Base-by-base conservation (phyloP, 2,329 filamentous ascomycete species). In the Tothia fuscella region DNA sequence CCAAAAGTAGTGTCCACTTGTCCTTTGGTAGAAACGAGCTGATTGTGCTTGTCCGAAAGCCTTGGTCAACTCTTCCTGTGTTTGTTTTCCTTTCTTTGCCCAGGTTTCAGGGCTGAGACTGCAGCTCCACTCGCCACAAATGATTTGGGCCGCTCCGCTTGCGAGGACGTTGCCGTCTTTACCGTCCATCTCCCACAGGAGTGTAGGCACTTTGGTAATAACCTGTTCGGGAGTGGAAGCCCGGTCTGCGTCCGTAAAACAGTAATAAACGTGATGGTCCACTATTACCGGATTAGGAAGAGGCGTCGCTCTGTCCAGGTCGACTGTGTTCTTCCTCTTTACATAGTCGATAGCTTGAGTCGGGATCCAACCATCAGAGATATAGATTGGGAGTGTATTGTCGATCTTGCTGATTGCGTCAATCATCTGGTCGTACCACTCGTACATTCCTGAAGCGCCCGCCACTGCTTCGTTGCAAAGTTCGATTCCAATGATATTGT, bases 261-360 rank as follows among this genome's bases (percentile, higher is more conserved):
- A 68, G 62, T 70, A 78, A 52, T 78, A 77, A 43, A 67, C 64
- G 53, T 77, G 74, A 10, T 72, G 76, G 47, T 77, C 74, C 20
- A 78, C 60, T 17, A 76, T 56, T 6, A 77, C 61, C 0, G 72
- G 70, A 38, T 65, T 66, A 10, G 53, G 47, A n/a, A 51, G 10
- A 5, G n/a, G 22, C 22, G 36, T n/a, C 4, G 12, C 29, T 16
- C 16, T 43, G 4, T 51, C 50, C 24, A 52, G 48, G 17, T 52
- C 51, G 6, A 56, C 49, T 6, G 43, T 48, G 45, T 66, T 68
- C 47, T 64, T 66, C 6, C 51, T 51, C 17, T 61, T 55, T 3
- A 53, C 56, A 60, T 72, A 77, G 6, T 59, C 52, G 19, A 71
- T 47, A 2, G 65, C 64, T 19, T 58, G 56, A 1, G 50, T 47